phyloP scores from a whole-genome alignment of 169 alveolate genomes.

The Cryptosporidium sp. region DNA sequence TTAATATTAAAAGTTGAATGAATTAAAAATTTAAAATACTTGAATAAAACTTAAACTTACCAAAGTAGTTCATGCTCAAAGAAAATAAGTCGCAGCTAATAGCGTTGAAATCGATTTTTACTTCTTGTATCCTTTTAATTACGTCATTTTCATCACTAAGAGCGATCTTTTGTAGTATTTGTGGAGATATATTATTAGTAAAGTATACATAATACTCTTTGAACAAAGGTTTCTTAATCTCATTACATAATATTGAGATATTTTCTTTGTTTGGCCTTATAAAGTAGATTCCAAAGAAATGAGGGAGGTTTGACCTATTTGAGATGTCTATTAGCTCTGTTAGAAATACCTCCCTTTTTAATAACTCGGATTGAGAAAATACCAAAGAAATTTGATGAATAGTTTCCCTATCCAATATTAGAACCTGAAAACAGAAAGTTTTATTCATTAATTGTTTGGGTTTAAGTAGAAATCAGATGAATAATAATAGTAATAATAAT shows the following conservation, averaged over 20 bases:
- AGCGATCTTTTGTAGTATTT: conserved; percentile 90
- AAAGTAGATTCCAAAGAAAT: conserved; percentile 90
- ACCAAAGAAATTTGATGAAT: conserved; percentile 90
- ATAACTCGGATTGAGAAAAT: conserved; percentile 89
- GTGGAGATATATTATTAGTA: conserved; percentile 87
- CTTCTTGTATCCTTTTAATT: conserved; percentile 90
- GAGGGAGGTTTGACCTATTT: conserved; percentile 85
- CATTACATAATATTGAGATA: conserved; percentile 84
- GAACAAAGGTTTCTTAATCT: conserved; percentile 88
- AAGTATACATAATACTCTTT: conserved; percentile 90
- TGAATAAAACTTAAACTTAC: conserved; percentile 81
- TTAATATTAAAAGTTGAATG: conserved; percentile 43
- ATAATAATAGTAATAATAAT: no score
- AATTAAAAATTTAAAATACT: not conserved
- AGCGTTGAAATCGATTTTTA: conserved; percentile 89
- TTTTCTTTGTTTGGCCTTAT: conserved; percentile 91
- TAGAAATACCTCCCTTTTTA: conserved; percentile 92
- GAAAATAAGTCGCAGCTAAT: conserved; percentile 88
- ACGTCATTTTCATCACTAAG: conserved; percentile 91
- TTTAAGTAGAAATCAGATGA: not conserved
- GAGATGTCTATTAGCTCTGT: conserved; percentile 90
- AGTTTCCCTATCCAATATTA: conserved; percentile 92
- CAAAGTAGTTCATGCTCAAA: conserved; percentile 86
- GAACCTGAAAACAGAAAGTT: conserved; percentile 82
- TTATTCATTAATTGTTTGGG: not conserved